Base-by-base conservation (phyloP, 2,329 filamentous ascomycete species). In the Cercospora janseana region DNA sequence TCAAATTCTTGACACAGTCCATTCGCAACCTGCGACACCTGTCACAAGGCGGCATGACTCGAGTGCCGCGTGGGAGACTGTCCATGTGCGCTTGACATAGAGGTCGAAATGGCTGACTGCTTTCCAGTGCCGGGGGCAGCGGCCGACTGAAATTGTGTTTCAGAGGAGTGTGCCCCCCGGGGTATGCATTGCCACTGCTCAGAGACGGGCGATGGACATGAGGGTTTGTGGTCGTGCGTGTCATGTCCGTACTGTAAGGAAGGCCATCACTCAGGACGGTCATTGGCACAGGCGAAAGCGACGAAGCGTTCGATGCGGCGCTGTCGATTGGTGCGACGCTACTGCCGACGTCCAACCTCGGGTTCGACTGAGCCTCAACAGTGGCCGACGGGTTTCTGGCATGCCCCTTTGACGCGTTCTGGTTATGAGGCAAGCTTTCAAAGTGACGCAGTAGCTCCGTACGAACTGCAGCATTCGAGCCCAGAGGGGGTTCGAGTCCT, bases 1-100 rank as follows among this genome's bases (percentile, higher is more conserved):
- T 94, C 29, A 93, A 75, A 56, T 95, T 87, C 70, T 94, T 94
- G 40, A 91, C 74, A 55, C 89, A 95, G 51, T 88, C 82, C 72
- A 90, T 87, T 57, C 87, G 83, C 12, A 94, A 74, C 23, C 89
- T 79, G 35, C 89, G 79, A 66, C 89, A 95, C 28, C 88, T 78
- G 66, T 95, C 90, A 64, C 89, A 95, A 0, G 88, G 87, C 7
- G 89, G 90, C n/a, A 81, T 70, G 41, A 95, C 87, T 4, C 80
- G 75, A 47, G 89, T 86, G 3, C 88, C 88, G 40, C 87, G 84
- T 40, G 79, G 75, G 3, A 94, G 70, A 43, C 82, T 82, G 60
- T 95, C 89, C 71, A 92, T 88, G 51, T 83, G 81, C 29, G 85
- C 62, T 52, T 69, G 67, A 44, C 67, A 69, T 5, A 69, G 55